A percentile compares a stretch with the other conserved stretches of the same genome.
phyloP scores from a whole-genome alignment of 768 basidiomycete species.

The Termitomyces sp. region DNA sequence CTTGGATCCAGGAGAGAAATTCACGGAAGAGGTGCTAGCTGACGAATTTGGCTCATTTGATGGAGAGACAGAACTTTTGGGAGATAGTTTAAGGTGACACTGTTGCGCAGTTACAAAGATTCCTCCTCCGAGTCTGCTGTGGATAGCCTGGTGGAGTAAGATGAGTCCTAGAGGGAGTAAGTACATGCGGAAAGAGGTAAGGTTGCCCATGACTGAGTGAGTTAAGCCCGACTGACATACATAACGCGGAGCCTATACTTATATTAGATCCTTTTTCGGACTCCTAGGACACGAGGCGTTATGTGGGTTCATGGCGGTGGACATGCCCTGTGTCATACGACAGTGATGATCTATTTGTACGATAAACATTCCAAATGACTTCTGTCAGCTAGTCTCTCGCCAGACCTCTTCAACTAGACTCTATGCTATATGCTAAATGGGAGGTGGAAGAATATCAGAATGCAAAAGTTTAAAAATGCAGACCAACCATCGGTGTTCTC shows the following conservation, averaged over 20 bases:
- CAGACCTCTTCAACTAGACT: not conserved
- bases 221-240: not conserved
- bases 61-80: not conserved
- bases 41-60: constrained; percentile 3
- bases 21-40: not conserved
- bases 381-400: not conserved
- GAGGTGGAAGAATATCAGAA: too few relatives aligned
- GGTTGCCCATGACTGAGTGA: not conserved
- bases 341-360: not conserved
- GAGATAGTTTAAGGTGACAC: constrained; percentile 15
- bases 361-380: not conserved
- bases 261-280: not conserved
- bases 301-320: not conserved
- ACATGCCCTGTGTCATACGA: not conserved
- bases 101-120: constrained; percentile 23
- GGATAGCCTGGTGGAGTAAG: constrained; percentile 16
- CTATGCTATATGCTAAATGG: too few relatives aligned
- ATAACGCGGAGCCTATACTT: not conserved
- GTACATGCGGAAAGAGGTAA: constrained; percentile 8
- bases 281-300: not conserved
- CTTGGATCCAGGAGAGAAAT: not conserved
- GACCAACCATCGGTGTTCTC: not conserved
- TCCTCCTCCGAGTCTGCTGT: not conserved
- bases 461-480: not conserved
- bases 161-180: constrained; percentile 14